These are phyloP conservation scores for Phoma sp. DNA, from an alignment of 2,329 filamentous ascomycete genomes.

Conservation along the genomic window DNA sequence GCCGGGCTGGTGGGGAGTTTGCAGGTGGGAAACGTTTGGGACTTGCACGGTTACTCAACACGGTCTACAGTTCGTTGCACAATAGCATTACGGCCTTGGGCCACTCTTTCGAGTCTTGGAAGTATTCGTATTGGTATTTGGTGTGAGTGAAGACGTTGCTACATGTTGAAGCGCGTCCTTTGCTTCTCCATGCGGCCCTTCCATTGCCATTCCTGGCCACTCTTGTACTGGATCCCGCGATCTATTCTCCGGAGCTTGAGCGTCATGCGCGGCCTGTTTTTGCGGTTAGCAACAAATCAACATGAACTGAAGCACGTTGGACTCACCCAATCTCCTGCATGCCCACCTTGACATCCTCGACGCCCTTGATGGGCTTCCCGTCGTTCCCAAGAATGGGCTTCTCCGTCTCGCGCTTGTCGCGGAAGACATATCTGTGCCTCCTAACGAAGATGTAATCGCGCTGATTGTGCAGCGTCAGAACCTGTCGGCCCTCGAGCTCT, in stretches of 20 bases:
- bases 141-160: slow-evolving; percentile 16
- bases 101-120: neutral
- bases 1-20: slow-evolving; percentile 1
- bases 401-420: slow-evolving; percentile 84
- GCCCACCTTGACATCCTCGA: slow-evolving; percentile 83
- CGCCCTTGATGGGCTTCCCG: slow-evolving; percentile 82
- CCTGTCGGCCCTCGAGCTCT: slow-evolving; percentile 84
- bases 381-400: slow-evolving; percentile 84
- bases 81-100: slow-evolving; percentile 2
- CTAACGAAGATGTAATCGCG: slow-evolving; percentile 95
- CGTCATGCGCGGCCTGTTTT: slow-evolving; percentile 63
- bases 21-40: neutral
- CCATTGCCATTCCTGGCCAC: slow-evolving; percentile 94
- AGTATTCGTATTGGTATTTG: neutral
- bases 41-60: neutral
- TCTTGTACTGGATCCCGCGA: slow-evolving; percentile 79
- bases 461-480: slow-evolving; percentile 92
- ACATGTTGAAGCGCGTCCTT: slow-evolving; percentile 92
- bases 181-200: slow-evolving; percentile 94
- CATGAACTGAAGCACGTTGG: too few relatives aligned
- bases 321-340: slow-evolving; percentile 79
- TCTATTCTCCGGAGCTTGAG: slow-evolving; percentile 90
- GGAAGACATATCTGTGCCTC: slow-evolving; percentile 88
- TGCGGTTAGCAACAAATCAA: slow-evolving; percentile 1
- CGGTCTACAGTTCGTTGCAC: neutral